Evolutionary conservation across 148 eudicot species (phyloP), one percentile per base, ranked within the genome.

Genomic region (Rhododendron ovatum): DNA sequence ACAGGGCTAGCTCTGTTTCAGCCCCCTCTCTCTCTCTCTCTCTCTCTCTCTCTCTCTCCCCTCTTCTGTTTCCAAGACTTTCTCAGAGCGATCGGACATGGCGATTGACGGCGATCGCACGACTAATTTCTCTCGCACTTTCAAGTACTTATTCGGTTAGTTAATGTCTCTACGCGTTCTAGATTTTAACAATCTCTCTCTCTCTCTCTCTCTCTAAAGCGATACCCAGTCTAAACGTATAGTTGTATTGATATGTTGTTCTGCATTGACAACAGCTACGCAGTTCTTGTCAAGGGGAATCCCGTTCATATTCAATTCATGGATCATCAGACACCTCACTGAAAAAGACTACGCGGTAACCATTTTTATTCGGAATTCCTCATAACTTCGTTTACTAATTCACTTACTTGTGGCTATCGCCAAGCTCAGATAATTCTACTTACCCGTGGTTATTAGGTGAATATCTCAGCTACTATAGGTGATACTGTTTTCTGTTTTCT

Each of bases 261-360:
- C 7, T 86, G 73, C 41, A 7, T 78, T 73, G 79, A 59, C 20
- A 30, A 57, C 91, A 98, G 99, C 98, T 53, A 98, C 99, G 33
- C 99, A 98, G 87, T 90, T 98, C 84, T 82, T 98, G 84, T 93
- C 99, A 0, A 90, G 99, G 65, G 99, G 98, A 82, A 95, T 98
- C 61, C 98, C 98, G 0, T 98, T 98, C 82, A 89, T 95, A 84
- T 94, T 98, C 89, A 98, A 98, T 89, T 90, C 99, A 1, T 98
- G 99, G 99, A 94, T 95, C 65, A 92, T 98, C 73, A 89, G 99
- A 69, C 98, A 95, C 91, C 96, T 98, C 53, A 93, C 98, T 24
- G 94, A 90, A 85, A 87, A 88, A 87, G 98, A 98, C 86, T 98
- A 95, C 80, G 99, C 99, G 84, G 99, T 98, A 91, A 89, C 10